Percentiles rank a stretch among this genome's conserved stretches.
These are phyloP conservation scores for Lagerstroemia speciosa DNA, from an alignment of 345 rosid genomes.

Conservation along the genomic window DNA sequence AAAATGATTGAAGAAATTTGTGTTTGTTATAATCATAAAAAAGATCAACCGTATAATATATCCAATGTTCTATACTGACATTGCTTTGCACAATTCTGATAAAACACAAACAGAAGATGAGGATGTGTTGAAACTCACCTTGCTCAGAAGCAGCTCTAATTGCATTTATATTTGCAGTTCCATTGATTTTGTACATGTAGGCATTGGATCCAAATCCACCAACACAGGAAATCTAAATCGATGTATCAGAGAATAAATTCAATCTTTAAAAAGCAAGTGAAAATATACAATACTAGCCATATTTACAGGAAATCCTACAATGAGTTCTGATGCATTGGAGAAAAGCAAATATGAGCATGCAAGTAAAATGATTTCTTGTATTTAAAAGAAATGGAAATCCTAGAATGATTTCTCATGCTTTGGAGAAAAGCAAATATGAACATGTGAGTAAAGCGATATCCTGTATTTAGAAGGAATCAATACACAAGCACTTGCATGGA, in stretches of 20 bases:
- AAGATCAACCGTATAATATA: neutral
- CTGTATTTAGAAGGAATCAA: neutral
- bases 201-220: constrained; percentile 97
- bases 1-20: neutral
- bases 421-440: neutral
- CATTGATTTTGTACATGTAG: constrained; percentile 90
- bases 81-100: neutral
- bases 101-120: neutral
- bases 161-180: constrained; percentile 91
- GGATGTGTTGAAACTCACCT: constrained; percentile 29
- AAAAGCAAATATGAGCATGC: neutral
- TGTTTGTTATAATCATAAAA: neutral
- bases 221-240: constrained; percentile 77
- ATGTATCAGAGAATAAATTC: neutral
- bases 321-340: too few species aligned
- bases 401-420: neutral
- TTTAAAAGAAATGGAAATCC: neutral
- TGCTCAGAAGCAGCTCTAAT: constrained; percentile 83
- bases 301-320: neutral
- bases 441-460: neutral
- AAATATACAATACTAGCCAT: neutral
- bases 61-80: neutral
- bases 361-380: neutral
- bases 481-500: neutral
- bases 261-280: neutral